Evolutionary conservation across 768 basidiomycete genomes (phyloP).

Genomic region (Lactifluus hygrophoroides): DNA sequence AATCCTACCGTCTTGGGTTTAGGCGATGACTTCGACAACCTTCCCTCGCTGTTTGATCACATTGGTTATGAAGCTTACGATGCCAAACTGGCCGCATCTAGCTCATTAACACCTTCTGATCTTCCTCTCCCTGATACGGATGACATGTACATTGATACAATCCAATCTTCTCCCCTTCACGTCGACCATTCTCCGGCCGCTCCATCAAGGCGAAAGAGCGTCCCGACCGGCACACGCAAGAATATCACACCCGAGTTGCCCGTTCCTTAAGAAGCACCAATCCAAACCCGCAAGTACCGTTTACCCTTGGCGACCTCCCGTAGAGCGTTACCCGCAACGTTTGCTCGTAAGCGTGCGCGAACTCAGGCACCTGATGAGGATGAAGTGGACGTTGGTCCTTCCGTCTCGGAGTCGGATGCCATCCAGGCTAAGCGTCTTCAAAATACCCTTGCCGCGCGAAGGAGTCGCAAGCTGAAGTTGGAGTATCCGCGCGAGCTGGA

Average conservation of each 20-base stretch:
- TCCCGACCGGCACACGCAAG: slow-evolving; percentile 62
- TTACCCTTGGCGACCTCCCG: slow-evolving; percentile 68
- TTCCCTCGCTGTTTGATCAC: slow-evolving; percentile 21
- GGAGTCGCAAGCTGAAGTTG: slow-evolving; percentile 67
- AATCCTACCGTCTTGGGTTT: slow-evolving; percentile 35
- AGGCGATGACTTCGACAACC: slow-evolving; percentile 29
- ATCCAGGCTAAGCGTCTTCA: slow-evolving; percentile 72
- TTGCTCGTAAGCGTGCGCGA: slow-evolving; percentile 53
- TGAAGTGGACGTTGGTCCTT: slow-evolving; percentile 39
- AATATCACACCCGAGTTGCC: slow-evolving; percentile 56
- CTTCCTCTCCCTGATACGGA: slow-evolving; percentile 27
- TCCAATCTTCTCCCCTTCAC: slow-evolving; percentile 29
- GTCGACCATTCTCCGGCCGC: slow-evolving; percentile 1
- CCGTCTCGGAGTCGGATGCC: slow-evolving; percentile 51
- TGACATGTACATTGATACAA: slow-evolving; percentile 37
- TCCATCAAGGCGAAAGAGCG: slow-evolving; percentile 27
- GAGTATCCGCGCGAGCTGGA: slow-evolving; percentile 62
- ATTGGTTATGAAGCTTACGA: slow-evolving; percentile 10
- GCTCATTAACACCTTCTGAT: neutral
- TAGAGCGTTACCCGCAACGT: slow-evolving; percentile 68
- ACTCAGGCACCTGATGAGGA: slow-evolving; percentile 37
- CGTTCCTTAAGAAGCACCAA: slow-evolving; percentile 69
- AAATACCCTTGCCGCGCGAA: slow-evolving; percentile 81
- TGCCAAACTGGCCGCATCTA: slow-evolving; percentile 5
- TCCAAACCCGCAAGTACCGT: slow-evolving; percentile 66